Percentiles rank a stretch among this genome's conserved stretches.
These are phyloP conservation scores for Termitomyces sp. DNA, from an alignment of 768 basidiomycete genomes.

Conservation along the genomic window DNA sequence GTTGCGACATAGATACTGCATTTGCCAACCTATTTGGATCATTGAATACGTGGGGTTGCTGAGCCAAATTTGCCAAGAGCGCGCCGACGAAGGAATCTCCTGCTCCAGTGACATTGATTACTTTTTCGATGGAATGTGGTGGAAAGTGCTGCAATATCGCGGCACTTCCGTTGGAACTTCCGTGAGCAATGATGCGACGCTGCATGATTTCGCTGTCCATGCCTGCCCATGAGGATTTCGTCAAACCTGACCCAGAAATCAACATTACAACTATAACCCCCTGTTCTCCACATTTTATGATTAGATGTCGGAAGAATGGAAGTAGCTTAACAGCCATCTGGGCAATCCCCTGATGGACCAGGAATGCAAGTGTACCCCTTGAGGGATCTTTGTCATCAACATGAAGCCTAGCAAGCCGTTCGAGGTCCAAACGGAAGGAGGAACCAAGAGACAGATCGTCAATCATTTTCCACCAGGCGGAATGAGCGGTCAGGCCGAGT, in stretches of 20 bases:
- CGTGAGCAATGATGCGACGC: constrained; percentile 52
- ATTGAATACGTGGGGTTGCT: constrained; percentile 41
- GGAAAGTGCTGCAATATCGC: constrained; percentile 76
- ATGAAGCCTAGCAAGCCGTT: constrained; percentile 47
- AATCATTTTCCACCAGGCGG: constrained; percentile 62
- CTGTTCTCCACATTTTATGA: constrained; percentile 79
- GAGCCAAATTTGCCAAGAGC: constrained; percentile 63
- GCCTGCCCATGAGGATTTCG: constrained; percentile 46
- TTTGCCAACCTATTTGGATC: constrained; percentile 39
- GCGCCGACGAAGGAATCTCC: constrained; percentile 44
- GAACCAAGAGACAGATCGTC: constrained; percentile 65
- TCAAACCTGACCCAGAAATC: constrained; percentile 31
- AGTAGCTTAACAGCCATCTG: constrained; percentile 82
- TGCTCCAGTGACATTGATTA: constrained; percentile 81
- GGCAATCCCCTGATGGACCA: constrained; percentile 65
- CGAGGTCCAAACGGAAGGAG: constrained; percentile 63
- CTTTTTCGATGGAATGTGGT: constrained; percentile 37
- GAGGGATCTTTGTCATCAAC: constrained; percentile 37
- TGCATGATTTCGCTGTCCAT: constrained; percentile 42
- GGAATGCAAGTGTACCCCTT: constrained; percentile 52
- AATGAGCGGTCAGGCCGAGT: constrained; percentile 47
- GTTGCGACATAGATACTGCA: constrained; percentile 55
- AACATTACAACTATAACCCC: constrained; percentile 68
- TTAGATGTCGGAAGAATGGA: constrained; percentile 79
- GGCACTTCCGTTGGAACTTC: constrained; percentile 36